Percentiles rank a stretch among this genome's conserved stretches.
Evolutionary conservation across 805 yeast species (phyloP).

Genomic region (Danielozyma ontarioensis): DNA sequence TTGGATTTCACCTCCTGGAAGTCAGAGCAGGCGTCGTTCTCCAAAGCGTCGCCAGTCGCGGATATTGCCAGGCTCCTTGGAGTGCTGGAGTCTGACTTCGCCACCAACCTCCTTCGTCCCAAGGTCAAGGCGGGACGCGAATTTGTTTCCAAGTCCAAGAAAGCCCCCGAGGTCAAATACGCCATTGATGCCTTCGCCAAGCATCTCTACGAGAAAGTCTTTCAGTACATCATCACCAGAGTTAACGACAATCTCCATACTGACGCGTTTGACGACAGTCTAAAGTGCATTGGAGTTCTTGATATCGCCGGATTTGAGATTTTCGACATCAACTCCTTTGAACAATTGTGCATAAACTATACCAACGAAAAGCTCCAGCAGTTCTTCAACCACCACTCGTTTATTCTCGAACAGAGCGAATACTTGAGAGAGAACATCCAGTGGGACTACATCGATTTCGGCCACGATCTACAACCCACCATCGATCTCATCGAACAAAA

Average conservation of each 20-base stretch:
- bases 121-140: slow-evolving; percentile 90
- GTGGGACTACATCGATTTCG: slow-evolving; percentile 85
- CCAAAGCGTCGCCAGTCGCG: slow-evolving; percentile 45
- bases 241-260: slow-evolving; percentile 61
- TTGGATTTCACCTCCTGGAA: slow-evolving; percentile 62
- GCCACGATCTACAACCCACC: slow-evolving; percentile 90
- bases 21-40: slow-evolving; percentile 71
- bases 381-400: slow-evolving; percentile 58
- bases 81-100: slow-evolving; percentile 44
- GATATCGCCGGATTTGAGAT: slow-evolving; percentile 64
- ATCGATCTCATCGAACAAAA: slow-evolving; percentile 82
- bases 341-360: slow-evolving; percentile 56
- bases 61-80: slow-evolving; percentile 61
- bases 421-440: slow-evolving; percentile 54
- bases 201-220: slow-evolving; percentile 77
- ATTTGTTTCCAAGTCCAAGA: slow-evolving; percentile 71
- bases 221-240: slow-evolving; percentile 67
- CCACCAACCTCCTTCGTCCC: slow-evolving; percentile 65
- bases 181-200: slow-evolving; percentile 86
- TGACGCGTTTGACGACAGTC: slow-evolving; percentile 13
- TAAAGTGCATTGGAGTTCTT: slow-evolving; percentile 49
- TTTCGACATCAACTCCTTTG: slow-evolving; percentile 52
- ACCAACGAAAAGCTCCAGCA: slow-evolving; percentile 59
- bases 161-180: slow-evolving; percentile 72
- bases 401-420: slow-evolving; percentile 57